These are phyloP conservation scores for Tuber borchii DNA, from an alignment of 495 filamentous ascomycete species.

Conservation along the genomic window DNA sequence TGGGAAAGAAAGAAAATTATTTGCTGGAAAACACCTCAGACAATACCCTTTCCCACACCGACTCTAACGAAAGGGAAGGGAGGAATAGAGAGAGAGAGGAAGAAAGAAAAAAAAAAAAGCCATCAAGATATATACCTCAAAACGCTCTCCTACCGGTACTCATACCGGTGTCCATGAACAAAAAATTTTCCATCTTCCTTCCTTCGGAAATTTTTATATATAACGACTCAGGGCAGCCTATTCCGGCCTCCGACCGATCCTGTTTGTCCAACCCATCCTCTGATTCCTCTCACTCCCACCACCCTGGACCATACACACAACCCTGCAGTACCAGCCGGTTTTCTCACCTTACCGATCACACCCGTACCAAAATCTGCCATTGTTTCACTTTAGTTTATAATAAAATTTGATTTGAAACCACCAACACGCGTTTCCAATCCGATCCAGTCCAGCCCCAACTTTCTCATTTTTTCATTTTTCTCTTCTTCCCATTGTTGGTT, in stretches of 20 bases:
- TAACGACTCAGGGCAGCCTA: neutral
- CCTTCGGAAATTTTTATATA: constrained; percentile 1
- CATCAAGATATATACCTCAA: neutral
- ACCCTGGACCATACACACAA: neutral
- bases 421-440: constrained; percentile 11
- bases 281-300: neutral
- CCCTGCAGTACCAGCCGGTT: neutral
- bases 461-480: neutral
- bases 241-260: neutral
- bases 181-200: neutral
- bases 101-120: neutral
- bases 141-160: neutral
- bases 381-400: too few relatives aligned
- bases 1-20: neutral
- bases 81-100: neutral
- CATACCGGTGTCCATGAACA: neutral
- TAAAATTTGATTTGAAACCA: too few relatives aligned
- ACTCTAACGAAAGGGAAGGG: neutral
- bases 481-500: constrained; percentile 2
- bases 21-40: neutral
- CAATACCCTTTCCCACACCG: neutral
- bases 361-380: neutral
- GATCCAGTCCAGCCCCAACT: neutral
- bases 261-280: neutral
- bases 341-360: neutral